These are phyloP conservation scores for Dipteronia sinensis DNA, from an alignment of 345 rosid species.

Conservation along the genomic window DNA sequence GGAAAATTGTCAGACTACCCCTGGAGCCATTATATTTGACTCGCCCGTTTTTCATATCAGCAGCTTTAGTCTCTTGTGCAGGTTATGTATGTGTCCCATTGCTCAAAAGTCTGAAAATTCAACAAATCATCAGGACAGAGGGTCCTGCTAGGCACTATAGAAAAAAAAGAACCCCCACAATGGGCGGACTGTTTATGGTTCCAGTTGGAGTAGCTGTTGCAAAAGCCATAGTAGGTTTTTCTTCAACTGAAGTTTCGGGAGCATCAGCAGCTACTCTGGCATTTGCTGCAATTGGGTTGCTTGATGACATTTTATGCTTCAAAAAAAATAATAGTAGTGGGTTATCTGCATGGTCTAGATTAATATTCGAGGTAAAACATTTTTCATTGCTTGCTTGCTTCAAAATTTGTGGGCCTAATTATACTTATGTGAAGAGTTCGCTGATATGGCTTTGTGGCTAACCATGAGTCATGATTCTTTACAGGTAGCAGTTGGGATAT, in stretches of 20 bases:
- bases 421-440: not conserved
- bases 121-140: slow-evolving; percentile 43
- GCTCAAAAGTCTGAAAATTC: slow-evolving; percentile 57
- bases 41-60: slow-evolving; percentile 65
- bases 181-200: slow-evolving; percentile 85
- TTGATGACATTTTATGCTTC: slow-evolving; percentile 64
- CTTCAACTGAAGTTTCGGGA: slow-evolving; percentile 70
- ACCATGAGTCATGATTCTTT: slow-evolving; percentile 21
- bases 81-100: slow-evolving; percentile 81
- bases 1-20: slow-evolving; percentile 93
- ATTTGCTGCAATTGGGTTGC: slow-evolving; percentile 70
- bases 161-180: slow-evolving; percentile 67
- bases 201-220: slow-evolving; percentile 80
- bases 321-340: slow-evolving; percentile 41
- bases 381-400: slow-evolving; percentile 17
- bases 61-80: slow-evolving; percentile 49
- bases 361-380: slow-evolving; percentile 62
- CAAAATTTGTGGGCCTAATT: not conserved
- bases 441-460: slow-evolving; percentile 18
- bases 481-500: slow-evolving; percentile 71
- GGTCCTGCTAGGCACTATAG: slow-evolving; percentile 44
- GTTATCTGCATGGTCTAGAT: slow-evolving; percentile 54
- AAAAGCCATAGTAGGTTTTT: slow-evolving; percentile 46
- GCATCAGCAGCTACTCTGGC: slow-evolving; percentile 68
- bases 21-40: slow-evolving; percentile 68